Conservation (phyloP, 2,329 filamentous ascomycete species). For the Boeremia lycopersici region DNA sequence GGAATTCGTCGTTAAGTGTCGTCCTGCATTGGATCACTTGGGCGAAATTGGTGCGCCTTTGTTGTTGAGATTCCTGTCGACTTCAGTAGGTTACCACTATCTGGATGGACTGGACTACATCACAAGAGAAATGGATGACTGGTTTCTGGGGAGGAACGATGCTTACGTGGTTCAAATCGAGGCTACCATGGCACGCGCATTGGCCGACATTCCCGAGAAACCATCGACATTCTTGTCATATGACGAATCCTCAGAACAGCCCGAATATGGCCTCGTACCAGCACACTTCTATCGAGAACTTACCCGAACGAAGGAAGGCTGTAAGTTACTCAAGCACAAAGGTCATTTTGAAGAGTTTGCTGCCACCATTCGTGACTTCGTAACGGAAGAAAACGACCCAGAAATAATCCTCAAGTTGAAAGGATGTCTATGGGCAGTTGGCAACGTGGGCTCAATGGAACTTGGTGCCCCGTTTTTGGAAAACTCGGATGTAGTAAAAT, state of each 20-base stretch:
- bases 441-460: slow-evolving; percentile 98
- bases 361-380: slow-evolving; percentile 83
- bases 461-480: slow-evolving; percentile 93
- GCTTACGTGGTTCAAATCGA: slow-evolving; percentile 94
- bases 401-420: slow-evolving; percentile 94
- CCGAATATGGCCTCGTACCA: slow-evolving; percentile 70
- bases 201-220: slow-evolving; percentile 66
- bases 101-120: slow-evolving; percentile 97
- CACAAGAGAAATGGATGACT: slow-evolving; percentile 99
- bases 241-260: slow-evolving; percentile 54
- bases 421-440: slow-evolving; percentile 95
- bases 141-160: slow-evolving; percentile 96
- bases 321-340: slow-evolving; percentile 85
- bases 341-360: slow-evolving; percentile 96
- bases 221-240: slow-evolving; percentile 53
- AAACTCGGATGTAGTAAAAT: slow-evolving; percentile 82
- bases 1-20: slow-evolving; percentile 95
- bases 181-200: slow-evolving; percentile 88
- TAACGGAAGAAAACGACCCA: slow-evolving; percentile 80
- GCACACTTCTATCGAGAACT: slow-evolving; percentile 97
- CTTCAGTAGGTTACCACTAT: slow-evolving; percentile 97
- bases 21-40: slow-evolving; percentile 90
- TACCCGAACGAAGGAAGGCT: slow-evolving; percentile 90
- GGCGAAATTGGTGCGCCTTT: slow-evolving; percentile 96
- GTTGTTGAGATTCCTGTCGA: slow-evolving; percentile 89